A percentile compares a stretch with the other conserved stretches of the same genome.
These are phyloP conservation scores for Phytomonas serpens DNA, from an alignment of 208 protist genomes.

Conservation along the genomic window DNA sequence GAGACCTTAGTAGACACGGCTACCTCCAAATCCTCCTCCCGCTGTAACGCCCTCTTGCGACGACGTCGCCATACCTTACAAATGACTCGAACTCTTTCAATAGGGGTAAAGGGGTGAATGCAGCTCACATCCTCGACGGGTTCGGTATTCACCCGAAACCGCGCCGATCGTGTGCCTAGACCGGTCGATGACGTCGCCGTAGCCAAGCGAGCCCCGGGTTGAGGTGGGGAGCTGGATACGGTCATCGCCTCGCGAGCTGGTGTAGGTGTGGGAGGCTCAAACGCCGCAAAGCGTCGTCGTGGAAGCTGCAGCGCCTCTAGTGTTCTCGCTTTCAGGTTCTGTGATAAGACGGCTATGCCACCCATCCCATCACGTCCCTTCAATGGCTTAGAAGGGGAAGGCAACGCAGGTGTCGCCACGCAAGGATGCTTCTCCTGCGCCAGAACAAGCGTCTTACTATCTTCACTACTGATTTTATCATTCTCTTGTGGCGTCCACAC, in stretches of 20 bases:
- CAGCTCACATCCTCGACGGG: not conserved
- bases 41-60: slow-evolving; percentile 5
- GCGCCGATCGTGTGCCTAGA: not conserved
- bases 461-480: not conserved
- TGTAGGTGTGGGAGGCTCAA: not conserved
- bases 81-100: not conserved
- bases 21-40: slow-evolving; percentile 4
- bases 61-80: not conserved
- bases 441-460: not conserved
- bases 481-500: not conserved
- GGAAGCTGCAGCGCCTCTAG: not conserved
- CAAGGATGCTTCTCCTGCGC: not conserved
- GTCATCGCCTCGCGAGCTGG: not conserved
- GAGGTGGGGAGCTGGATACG: not conserved
- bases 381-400: not conserved
- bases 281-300: not conserved
- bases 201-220: not conserved
- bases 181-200: not conserved
- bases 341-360: not conserved
- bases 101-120: not conserved
- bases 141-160: not conserved
- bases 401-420: not conserved
- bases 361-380: not conserved
- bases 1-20: slow-evolving; percentile 12
- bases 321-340: not conserved